A percentile compares a stretch with the other conserved stretches of the same genome.
These are phyloP conservation scores for Backusella macrospora DNA, from an alignment of 192 early-diverging fungal genomes.

Conservation along the genomic window DNA sequence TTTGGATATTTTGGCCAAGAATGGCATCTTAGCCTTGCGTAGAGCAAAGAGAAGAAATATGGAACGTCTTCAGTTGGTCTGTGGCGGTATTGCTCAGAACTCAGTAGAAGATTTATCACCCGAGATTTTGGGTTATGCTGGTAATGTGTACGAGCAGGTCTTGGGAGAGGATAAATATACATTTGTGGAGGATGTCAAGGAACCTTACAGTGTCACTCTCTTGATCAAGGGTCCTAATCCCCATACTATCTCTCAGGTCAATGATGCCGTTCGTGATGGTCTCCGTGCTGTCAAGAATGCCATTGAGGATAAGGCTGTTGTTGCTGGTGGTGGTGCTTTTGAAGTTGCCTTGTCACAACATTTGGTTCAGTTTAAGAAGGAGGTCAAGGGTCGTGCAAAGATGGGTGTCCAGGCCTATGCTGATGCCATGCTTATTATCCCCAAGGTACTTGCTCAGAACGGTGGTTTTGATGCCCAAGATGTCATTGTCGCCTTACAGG, in stretches of 20 bases:
- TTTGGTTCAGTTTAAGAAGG: conserved; percentile 84
- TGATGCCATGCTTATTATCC: conserved; percentile 95
- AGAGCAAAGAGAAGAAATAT: conserved; percentile 99
- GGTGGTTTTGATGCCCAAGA: conserved; percentile 97
- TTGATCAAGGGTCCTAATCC: conserved; percentile 94
- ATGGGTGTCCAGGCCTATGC: conserved; percentile 98
- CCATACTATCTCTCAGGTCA: conserved; percentile 92
- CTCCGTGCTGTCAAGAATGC: conserved; percentile 98
- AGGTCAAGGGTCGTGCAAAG: conserved; percentile 91
- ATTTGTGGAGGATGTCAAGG: conserved; percentile 94
- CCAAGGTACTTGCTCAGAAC: conserved; percentile 95
- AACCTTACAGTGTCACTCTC: conserved; percentile 89
- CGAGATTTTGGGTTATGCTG: conserved; percentile 86
- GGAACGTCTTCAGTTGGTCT: conserved; percentile 96
- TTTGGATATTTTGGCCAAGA: conserved; percentile 94
- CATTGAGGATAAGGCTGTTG: conserved; percentile 88
- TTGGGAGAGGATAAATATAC: conserved; percentile 98
- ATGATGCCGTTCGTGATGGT: conserved; percentile 98
- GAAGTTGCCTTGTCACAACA: conserved; percentile 87
- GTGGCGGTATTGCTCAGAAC: conserved; percentile 96
- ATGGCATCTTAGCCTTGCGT: conserved; percentile 91
- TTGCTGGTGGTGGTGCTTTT: conserved; percentile 96
- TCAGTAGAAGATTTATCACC: conserved; percentile 94
- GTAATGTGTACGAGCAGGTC: conserved; percentile 94
- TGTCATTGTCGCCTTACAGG: conserved; percentile 90